Percentiles rank a stretch among this genome's conserved stretches.
Conservation (phyloP, 805 yeast species). For the Naumovozyma baii region DNA sequence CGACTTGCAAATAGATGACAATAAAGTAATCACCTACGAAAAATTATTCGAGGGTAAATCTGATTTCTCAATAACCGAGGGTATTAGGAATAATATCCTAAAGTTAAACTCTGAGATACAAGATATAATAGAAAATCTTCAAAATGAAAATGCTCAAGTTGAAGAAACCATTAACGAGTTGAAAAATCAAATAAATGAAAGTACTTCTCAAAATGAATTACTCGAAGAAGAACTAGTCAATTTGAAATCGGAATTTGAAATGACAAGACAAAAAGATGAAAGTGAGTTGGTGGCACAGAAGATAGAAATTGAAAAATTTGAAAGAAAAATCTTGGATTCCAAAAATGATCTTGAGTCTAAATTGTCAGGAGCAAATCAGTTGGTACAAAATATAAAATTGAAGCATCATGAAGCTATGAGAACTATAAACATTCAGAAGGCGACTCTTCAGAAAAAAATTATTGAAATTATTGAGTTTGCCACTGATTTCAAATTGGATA, state of each 20-base stretch:
- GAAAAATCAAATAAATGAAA: conserved; percentile 46
- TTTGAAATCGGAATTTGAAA: conserved; percentile 45
- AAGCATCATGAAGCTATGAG: conserved; percentile 43
- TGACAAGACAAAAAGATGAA: conserved; percentile 44
- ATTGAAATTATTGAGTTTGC: conserved; percentile 50
- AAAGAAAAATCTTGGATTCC: conserved; percentile 42
- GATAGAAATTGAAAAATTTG: conserved; percentile 57
- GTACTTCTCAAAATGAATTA: conserved; percentile 46
- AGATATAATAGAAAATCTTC: conserved; percentile 15
- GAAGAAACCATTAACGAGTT: conserved; percentile 52
- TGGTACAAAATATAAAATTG: conserved; percentile 42
- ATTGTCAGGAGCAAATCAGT: conserved; percentile 20
- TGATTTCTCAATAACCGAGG: conserved; percentile 16
- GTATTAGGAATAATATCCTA: conserved; percentile 23
- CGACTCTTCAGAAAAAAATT: conserved; percentile 42
- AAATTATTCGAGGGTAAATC: conserved; percentile 6
- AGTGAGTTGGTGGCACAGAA: conserved; percentile 39
- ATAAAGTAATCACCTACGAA: conserved; percentile 7
- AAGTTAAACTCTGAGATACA: conserved; percentile 31
- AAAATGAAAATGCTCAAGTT: conserved; percentile 19
- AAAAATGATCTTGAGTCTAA: conserved; percentile 36
- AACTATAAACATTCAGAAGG: conserved; percentile 39
- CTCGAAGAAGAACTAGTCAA: conserved; percentile 48
- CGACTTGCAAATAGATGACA: conserved; percentile 5
- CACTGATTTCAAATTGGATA: conserved; percentile 54